These are phyloP conservation scores for Elsinoe fawcettii DNA, from an alignment of 2,329 filamentous ascomycete genomes.

Conservation along the genomic window DNA sequence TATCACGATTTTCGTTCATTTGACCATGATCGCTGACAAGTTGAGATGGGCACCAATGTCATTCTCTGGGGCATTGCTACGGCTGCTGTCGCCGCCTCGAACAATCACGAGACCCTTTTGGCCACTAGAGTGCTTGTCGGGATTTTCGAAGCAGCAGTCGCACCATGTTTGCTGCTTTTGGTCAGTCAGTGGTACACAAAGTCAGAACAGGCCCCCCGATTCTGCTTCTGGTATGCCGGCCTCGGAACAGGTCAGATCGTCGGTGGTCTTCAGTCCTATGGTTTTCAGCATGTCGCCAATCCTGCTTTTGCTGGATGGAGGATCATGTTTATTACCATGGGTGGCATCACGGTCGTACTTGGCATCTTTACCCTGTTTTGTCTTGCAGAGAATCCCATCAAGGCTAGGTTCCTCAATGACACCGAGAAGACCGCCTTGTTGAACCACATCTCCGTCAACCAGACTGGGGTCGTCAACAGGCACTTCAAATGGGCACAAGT, in stretches of 20 bases:
- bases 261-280: constrained; percentile 57
- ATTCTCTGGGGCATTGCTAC: constrained; percentile 54
- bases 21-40: not conserved
- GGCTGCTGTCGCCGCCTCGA: constrained; percentile 51
- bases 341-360: constrained; percentile 19
- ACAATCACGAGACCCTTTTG: constrained; percentile 52
- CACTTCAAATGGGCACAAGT: constrained; percentile 46
- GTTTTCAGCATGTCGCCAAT: constrained; percentile 27
- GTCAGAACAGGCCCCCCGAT: constrained; percentile 40
- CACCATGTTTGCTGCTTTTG: constrained; percentile 58
- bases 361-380: constrained; percentile 17
- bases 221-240: constrained; percentile 54
- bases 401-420: constrained; percentile 58
- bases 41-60: constrained; percentile 48
- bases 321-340: constrained; percentile 22
- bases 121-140: constrained; percentile 56
- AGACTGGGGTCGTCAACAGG: constrained; percentile 38
- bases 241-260: constrained; percentile 64
- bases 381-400: constrained; percentile 54
- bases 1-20: constrained; percentile 15
- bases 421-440: constrained; percentile 42
- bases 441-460: constrained; percentile 37
- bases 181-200: constrained; percentile 63
- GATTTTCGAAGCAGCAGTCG: constrained; percentile 61
- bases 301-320: constrained; percentile 20